Conservation (phyloP, 2,329 filamentous ascomycete genomes). For the Trichoderma endophyticum region DNA sequence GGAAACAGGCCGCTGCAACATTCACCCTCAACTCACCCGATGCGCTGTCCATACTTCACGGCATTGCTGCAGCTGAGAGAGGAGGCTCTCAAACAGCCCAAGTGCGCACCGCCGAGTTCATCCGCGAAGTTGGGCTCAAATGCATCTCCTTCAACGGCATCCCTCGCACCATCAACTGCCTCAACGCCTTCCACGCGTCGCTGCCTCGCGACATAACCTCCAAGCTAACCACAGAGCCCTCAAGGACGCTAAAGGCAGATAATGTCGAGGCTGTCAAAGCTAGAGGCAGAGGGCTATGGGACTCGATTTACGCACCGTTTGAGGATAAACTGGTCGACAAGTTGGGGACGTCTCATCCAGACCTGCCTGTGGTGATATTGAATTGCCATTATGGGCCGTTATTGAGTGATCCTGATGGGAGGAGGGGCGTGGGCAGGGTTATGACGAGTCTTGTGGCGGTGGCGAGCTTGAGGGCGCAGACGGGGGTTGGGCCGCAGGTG, state of each 20-base stretch:
- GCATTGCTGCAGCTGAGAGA: slow-evolving; percentile 39
- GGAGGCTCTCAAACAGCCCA: slow-evolving; percentile 18
- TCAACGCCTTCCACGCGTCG: slow-evolving; percentile 65
- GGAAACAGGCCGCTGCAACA: slow-evolving; percentile 66
- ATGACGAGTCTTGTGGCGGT: slow-evolving; percentile 72
- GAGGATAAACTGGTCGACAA: slow-evolving; percentile 67
- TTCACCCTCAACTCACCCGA: slow-evolving; percentile 86
- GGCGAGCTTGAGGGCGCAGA: slow-evolving; percentile 72
- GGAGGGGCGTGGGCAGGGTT: slow-evolving; percentile 61
- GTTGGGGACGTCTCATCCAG: slow-evolving; percentile 73
- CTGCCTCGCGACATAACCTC: slow-evolving; percentile 56
- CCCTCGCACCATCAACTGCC: slow-evolving; percentile 78
- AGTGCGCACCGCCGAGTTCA: slow-evolving; percentile 62
- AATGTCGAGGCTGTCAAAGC: slow-evolving; percentile 54
- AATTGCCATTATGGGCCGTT: slow-evolving; percentile 70
- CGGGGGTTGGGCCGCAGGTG: slow-evolving; percentile 79
- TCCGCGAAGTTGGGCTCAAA: slow-evolving; percentile 72
- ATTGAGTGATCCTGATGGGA: slow-evolving; percentile 63
- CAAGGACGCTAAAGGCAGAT: slow-evolving; percentile 48
- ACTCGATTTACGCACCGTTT: slow-evolving; percentile 73
- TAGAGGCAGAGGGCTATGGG: slow-evolving; percentile 67
- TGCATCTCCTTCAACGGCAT: slow-evolving; percentile 81
- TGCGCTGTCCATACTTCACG: slow-evolving; percentile 63
- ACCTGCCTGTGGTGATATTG: slow-evolving; percentile 77
- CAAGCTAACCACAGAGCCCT: slow-evolving; percentile 53